phyloP scores from a whole-genome alignment of 805 yeast species.

The Candida tallmaniae region DNA sequence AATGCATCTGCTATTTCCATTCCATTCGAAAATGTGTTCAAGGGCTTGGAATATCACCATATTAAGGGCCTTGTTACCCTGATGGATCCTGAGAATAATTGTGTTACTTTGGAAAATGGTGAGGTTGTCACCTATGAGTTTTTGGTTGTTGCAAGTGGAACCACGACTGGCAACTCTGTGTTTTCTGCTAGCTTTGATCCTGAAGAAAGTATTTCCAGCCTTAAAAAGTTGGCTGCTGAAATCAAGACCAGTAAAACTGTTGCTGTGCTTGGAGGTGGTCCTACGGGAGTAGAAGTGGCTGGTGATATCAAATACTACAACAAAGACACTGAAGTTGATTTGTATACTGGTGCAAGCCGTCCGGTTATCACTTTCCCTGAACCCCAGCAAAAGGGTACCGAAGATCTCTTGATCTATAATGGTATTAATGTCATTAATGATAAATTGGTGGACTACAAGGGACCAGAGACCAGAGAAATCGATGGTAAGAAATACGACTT shows the following conservation, averaged over 20 bases:
- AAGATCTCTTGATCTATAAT: constrained; percentile 12
- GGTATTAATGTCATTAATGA: constrained; percentile 23
- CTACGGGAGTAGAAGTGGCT: constrained; percentile 35
- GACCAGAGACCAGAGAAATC: constrained; percentile 12
- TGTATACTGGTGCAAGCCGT: constrained; percentile 21
- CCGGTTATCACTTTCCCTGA: constrained; percentile 16
- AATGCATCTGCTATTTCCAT: constrained; percentile 13
- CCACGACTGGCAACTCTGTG: constrained; percentile 16
- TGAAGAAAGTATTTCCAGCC: constrained; percentile 14
- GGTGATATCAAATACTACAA: constrained; percentile 28
- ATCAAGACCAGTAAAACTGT: constrained; percentile 21
- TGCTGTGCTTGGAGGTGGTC: constrained; percentile 39
- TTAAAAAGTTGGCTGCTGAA: constrained; percentile 9
- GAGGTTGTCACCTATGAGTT: constrained; percentile 21
- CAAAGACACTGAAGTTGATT: constrained; percentile 15
- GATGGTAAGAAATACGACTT: constrained; percentile 24
- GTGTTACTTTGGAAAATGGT: constrained; percentile 13
- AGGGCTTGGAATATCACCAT: constrained; percentile 10
- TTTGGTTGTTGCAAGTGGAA: constrained; percentile 34
- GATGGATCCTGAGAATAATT: constrained; percentile 22
- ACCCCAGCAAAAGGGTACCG: constrained; percentile 12
- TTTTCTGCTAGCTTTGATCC: constrained; percentile 22
- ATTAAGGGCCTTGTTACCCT: constrained; percentile 21
- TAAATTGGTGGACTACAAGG: constrained; percentile 6
- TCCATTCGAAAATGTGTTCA: constrained; percentile 15